These are phyloP conservation scores for Paraconiothyrium brasiliense DNA, from an alignment of 2,329 filamentous ascomycete genomes.

Conservation along the genomic window DNA sequence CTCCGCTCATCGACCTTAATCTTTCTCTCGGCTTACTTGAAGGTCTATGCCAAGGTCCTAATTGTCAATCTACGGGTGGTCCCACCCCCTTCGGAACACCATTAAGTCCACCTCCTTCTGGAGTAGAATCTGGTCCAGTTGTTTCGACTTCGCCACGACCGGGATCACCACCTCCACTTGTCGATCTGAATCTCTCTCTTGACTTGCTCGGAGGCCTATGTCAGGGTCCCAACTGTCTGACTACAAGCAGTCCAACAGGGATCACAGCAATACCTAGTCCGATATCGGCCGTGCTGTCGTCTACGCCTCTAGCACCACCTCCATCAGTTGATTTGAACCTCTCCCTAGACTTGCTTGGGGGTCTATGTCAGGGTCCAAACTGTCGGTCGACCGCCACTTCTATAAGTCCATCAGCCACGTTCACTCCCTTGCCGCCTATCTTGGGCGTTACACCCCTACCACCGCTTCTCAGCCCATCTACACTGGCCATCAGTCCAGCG, in stretches of 20 bases:
- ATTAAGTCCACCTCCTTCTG: background rate
- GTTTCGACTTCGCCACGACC: background rate
- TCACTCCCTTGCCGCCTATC: background rate
- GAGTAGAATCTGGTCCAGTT: background rate
- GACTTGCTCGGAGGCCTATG: background rate
- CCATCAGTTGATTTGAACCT: background rate
- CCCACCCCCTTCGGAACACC: no score
- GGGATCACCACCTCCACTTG: background rate
- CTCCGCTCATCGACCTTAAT: constrained; percentile 9
- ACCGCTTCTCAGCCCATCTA: background rate
- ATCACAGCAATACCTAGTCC: background rate
- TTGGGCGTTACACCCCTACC: background rate
- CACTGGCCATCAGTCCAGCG: background rate
- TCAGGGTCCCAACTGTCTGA: background rate
- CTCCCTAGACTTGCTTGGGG: background rate
- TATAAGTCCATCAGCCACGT: background rate
- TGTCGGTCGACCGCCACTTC: background rate
- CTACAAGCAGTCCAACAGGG: background rate
- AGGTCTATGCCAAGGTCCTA: constrained; percentile 5
- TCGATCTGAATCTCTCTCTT: background rate
- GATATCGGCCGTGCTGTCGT: background rate
- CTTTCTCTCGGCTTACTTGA: constrained; percentile 6
- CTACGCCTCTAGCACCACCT: background rate
- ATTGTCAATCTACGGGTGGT: background rate
- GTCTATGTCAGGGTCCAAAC: background rate